Percentiles rank a stretch among this genome's conserved stretches.
phyloP scores from a whole-genome alignment of 2,329 filamentous ascomycete species.

The Beauveria asiatica region DNA sequence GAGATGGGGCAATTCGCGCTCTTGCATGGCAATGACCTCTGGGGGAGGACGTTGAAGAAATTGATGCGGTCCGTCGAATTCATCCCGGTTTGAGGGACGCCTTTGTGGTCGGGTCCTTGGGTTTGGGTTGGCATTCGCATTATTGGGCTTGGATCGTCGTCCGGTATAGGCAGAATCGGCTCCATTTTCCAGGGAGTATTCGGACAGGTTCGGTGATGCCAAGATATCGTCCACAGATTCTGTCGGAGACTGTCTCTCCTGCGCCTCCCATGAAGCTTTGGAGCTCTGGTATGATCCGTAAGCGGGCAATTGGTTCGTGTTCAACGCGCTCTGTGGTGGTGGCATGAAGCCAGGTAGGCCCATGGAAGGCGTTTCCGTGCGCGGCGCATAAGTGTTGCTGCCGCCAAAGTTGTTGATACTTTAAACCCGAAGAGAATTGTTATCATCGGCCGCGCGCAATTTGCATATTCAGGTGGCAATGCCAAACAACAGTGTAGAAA shows the following conservation, averaged over 20 bases:
- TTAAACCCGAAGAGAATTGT: not conserved
- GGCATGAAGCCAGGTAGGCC: slow-evolving; percentile 33
- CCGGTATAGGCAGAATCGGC: slow-evolving; percentile 31
- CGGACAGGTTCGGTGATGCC: slow-evolving; percentile 50
- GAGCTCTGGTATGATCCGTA: slow-evolving; percentile 33
- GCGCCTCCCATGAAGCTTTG: slow-evolving; percentile 38
- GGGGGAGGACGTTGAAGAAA: slow-evolving; percentile 65
- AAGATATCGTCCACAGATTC: slow-evolving; percentile 52
- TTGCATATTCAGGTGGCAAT: not conserved
- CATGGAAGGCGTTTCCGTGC: slow-evolving; percentile 32
- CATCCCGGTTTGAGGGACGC: slow-evolving; percentile 72
- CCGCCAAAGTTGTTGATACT: slow-evolving; percentile 5
- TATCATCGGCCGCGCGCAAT: not conserved
- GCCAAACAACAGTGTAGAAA: not conserved
- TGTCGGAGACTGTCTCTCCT: slow-evolving; percentile 45
- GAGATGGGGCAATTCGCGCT: slow-evolving; percentile 71
- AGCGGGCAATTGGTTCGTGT: slow-evolving; percentile 20
- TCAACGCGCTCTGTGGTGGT: slow-evolving; percentile 33
- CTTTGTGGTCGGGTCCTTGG: slow-evolving; percentile 50
- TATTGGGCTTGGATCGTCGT: slow-evolving; percentile 32
- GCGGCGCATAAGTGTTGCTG: slow-evolving; percentile 16
- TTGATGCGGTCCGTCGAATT: slow-evolving; percentile 83
- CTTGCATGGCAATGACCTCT: slow-evolving; percentile 65
- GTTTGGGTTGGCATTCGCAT: slow-evolving; percentile 14
- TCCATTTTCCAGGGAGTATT: slow-evolving; percentile 49